Base-by-base conservation (phyloP, 2,329 filamentous ascomycete genomes). In the Colletotrichum nymphaeae region DNA sequence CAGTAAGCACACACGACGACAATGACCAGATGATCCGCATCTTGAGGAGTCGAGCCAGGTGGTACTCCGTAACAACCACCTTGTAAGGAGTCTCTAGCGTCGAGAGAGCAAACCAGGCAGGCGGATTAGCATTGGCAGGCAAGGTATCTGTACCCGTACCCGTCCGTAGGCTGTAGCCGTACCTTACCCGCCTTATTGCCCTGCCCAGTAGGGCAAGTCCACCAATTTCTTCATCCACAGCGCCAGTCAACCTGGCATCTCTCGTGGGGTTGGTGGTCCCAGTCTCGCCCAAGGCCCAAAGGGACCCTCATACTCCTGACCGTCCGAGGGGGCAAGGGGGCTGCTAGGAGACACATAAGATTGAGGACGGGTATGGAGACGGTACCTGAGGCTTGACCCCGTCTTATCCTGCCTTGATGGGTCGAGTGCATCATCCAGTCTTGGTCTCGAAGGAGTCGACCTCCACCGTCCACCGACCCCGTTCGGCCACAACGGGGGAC, bases 151-250 rank as follows among this genome's bases (percentile, higher is more conserved):
- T 59, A 60, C 26, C 42, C 65, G 30, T 63, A 32, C 42, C 66
- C 70, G 56, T 66, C 14, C 59, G 65, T 30, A 62, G 64, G 32
- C 49, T 53, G 28, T 57, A 58, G 35, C 49, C 58, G 52, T 53
- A 52, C 67, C 42, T 55, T 60, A 53, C 30, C 55, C 60, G 59
- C 35, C 55, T 66, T 69, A 37, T 16, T 59, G 58, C 26, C 60
- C 59, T 69, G 42, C 67, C 64, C 64, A 63, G 67, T 70, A 73
- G 67, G 70, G 70, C 70, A 59, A 70, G 64, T 68, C 58, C 35
- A 68, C 49, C 49, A 52, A 28, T 28, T 52, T 63, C 46, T 67
- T 63, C 52, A 57, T 32, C 63, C 46, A 42, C 63, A 22, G 65
- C 56, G 26, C 56, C 55, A 35, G 58, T 67, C 32, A 56, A 49